phyloP scores from a whole-genome alignment of 2,329 filamentous ascomycete genomes.

The Endoconidiophora polonica region DNA sequence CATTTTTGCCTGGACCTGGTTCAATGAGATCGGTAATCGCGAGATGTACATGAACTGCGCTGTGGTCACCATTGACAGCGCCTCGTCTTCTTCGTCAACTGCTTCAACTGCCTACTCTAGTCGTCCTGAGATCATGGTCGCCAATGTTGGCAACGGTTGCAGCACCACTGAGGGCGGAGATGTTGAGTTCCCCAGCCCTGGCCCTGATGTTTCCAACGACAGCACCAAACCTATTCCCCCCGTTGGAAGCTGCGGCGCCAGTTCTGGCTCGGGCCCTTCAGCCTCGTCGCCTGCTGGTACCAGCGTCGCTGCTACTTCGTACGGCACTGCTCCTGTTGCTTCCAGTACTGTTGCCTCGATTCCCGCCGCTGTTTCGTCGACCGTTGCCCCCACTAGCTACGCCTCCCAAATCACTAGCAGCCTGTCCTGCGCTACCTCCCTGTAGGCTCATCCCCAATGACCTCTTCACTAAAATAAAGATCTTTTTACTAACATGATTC shows the following conservation, averaged over 20 bases:
- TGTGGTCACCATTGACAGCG: conserved; percentile 41
- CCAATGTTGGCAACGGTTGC: conserved; percentile 48
- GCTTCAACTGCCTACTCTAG: conserved; percentile 26
- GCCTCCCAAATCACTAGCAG: conserved; percentile 12
- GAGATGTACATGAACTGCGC: conserved; percentile 86
- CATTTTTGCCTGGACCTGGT: conserved; percentile 62
- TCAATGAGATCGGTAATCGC: conserved; percentile 59
- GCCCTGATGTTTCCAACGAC: conserved; percentile 31
- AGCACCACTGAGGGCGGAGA: conserved; percentile 39
- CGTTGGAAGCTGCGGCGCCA: conserved; percentile 21
- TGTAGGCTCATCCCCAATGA: conserved; percentile 1
- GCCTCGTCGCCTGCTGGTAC: conserved; percentile 8
- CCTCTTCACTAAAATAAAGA: not conserved
- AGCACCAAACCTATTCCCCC: conserved; percentile 23
- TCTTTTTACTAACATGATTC: not conserved
- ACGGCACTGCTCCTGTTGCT: conserved; percentile 15
- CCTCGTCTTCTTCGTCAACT: conserved; percentile 16
- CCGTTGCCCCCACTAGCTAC: conserved; percentile 12
- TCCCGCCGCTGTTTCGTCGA: conserved; percentile 14
- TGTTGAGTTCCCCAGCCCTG: conserved; percentile 49
- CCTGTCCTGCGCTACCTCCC: conserved; percentile 17
- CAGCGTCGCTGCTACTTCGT: not conserved
- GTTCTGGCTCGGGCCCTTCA: conserved; percentile 16
- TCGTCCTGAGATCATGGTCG: conserved; percentile 53
- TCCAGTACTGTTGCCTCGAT: conserved; percentile 17